Base-by-base conservation (phyloP, 257 asterid species). In the Eustoma russellianum region DNA sequence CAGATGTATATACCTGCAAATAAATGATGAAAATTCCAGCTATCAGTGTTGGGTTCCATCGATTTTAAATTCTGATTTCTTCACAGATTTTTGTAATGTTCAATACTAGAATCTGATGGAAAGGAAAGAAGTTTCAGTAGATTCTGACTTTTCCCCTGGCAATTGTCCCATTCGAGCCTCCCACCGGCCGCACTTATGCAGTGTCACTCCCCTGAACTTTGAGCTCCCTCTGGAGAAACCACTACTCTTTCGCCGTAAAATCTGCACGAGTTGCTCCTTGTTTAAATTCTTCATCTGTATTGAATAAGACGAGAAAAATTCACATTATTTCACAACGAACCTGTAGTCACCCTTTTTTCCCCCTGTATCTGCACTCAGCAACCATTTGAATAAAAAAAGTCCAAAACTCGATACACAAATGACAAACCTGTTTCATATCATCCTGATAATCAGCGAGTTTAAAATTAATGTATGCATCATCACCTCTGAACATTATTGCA, bases 191-290 rank as follows among this genome's bases (percentile, higher is more conserved):
- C 96, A 86, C 75, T 86, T 86, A 67, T 91, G 97, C 75, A 91
- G 70, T 17, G 94, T 91, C 35, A 82, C 98, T 57, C 98, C 98
- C 68, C 97, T 82, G 71, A 80, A 91, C 70, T 85, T 87, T 0
- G 98, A 87, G 78, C 92, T 91, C 60, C 98, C 98, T 55, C 98
- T 79, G 1, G 98, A 82, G 66, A 91, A 84, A 44, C 97, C 98
- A 52, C 83, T 91, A 46, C 97, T 91, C 70, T 82, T 94, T 60
- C 95, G 66, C 33, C 97, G 68, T 12, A 91, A 75, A 16, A 82
- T 86, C 66, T 91, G 98, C 56, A 91, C 88, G 56, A 87, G 87
- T 70, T 91, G 97, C 63, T 91, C 98, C 76, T 91, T 91, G 0
- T 78, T 72, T 71, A 87, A 64, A 62, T 74, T 85, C 53, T 73